A percentile compares a stretch with the other conserved stretches of the same genome.
Conservation (phyloP, 441 rosid species). For the Erodium trifolium region DNA sequence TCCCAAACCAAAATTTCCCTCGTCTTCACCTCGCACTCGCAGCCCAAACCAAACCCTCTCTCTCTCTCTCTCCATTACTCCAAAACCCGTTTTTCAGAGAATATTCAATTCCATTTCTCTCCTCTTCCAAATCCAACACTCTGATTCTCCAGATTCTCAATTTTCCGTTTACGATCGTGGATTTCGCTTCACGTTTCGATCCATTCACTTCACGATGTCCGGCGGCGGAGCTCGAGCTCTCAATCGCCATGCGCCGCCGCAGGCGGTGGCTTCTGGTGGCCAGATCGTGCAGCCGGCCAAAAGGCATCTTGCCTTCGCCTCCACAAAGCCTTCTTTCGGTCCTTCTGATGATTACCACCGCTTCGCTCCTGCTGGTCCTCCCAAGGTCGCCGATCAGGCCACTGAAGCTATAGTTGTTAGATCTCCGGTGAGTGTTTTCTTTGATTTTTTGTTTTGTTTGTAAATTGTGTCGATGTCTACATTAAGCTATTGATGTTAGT, state of each 20-base stretch:
- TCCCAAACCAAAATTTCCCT: constrained; percentile 69
- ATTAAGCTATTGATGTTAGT: too few relatives aligned
- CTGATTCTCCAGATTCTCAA: background rate
- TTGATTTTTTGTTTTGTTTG: background rate
- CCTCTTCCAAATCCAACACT: background rate
- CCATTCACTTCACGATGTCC: constrained; percentile 31
- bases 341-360: constrained; percentile 64
- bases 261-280: constrained; percentile 19
- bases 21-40: constrained; percentile 58
- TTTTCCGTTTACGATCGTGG: too few relatives aligned
- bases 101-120: background rate
- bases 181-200: background rate
- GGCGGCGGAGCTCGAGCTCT: constrained; percentile 41
- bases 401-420: constrained; percentile 58
- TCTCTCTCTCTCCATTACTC: constrained; percentile 14
- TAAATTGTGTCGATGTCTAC: background rate
- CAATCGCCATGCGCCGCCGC: constrained; percentile 26
- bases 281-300: constrained; percentile 38
- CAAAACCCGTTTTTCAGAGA: too few relatives aligned
- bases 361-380: constrained; percentile 26
- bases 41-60: background rate
- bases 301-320: constrained; percentile 71
- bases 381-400: constrained; percentile 39
- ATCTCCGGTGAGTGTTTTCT: constrained; percentile 61
- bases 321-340: constrained; percentile 63